Percentiles rank a stretch among this genome's conserved stretches.
phyloP scores from a whole-genome alignment of 2,329 filamentous ascomycete species.

The Dactylellina haptotyla region DNA sequence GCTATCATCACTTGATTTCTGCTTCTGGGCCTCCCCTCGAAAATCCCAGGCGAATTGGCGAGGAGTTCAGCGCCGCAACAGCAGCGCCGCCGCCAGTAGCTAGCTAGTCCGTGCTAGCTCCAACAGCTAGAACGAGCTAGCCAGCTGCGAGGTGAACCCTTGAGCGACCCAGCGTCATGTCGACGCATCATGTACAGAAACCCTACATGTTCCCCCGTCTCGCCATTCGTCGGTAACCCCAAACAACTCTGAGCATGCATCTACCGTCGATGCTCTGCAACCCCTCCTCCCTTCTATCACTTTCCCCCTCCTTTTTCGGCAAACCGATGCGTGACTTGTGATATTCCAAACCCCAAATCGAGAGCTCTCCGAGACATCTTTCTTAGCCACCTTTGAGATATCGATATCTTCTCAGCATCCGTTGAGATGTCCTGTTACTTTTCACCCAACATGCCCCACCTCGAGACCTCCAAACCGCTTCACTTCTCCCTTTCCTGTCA shows the following conservation, averaged over 20 bases:
- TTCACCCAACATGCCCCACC: not conserved
- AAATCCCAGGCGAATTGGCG: no score
- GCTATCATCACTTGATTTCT: slow-evolving; percentile 39
- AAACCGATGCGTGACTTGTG: slow-evolving; percentile 3
- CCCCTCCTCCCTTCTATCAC: not conserved
- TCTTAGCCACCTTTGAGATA: no score
- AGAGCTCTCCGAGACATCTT: no score
- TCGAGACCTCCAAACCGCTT: slow-evolving; percentile 11
- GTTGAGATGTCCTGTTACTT: slow-evolving; percentile 2
- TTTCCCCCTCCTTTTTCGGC: not conserved
- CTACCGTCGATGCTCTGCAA: not conserved
- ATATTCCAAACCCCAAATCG: not conserved
- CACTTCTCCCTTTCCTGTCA: slow-evolving; percentile 14
- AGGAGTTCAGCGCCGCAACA: no score
- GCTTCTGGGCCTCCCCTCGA: not conserved
- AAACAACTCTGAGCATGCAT: no score
- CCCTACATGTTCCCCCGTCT: slow-evolving; percentile 24
- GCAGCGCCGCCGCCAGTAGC: no score
- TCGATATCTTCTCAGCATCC: not conserved
- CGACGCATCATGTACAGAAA: slow-evolving; percentile 25
- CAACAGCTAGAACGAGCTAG: no score
- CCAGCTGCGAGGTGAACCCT: not conserved
- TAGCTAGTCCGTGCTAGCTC: no score
- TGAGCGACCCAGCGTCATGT: slow-evolving; percentile 10
- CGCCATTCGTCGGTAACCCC: not conserved